These are phyloP conservation scores for Boehmeria nivea DNA, from an alignment of 306 rosid species.

Conservation along the genomic window DNA sequence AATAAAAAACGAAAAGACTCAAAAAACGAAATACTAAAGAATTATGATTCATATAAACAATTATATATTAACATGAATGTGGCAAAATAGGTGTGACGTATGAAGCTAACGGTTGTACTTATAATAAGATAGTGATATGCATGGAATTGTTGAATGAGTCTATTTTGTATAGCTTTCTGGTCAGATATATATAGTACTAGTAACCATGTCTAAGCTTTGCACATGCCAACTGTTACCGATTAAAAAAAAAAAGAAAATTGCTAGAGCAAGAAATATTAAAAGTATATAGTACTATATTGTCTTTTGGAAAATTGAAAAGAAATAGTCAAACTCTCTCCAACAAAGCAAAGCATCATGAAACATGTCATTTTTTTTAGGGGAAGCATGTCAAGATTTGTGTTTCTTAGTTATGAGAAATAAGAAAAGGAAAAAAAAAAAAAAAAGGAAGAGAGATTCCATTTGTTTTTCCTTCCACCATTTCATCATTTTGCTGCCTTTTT, in stretches of 20 bases:
- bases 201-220: background rate
- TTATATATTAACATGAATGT: too few species aligned
- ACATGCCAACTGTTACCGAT: conserved; percentile 9
- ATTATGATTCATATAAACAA: too few species aligned
- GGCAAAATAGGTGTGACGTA: background rate
- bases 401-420: too few species aligned
- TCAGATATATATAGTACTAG: conserved; percentile 2
- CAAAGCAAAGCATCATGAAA: background rate
- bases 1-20: too few species aligned
- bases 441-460: too few species aligned
- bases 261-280: background rate
- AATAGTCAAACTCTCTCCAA: background rate
- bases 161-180: background rate
- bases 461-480: too few species aligned
- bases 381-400: too few species aligned
- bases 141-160: conserved; percentile 10
- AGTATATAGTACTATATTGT: background rate
- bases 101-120: background rate
- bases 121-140: background rate
- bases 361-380: too few species aligned
- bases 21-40: too few species aligned
- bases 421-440: too few species aligned
- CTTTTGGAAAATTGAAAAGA: background rate
- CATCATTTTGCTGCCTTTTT: too few species aligned
- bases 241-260: background rate